Evolutionary conservation across 306 rosid genomes (phyloP).

Genomic region (Adenanthera pavonina): DNA sequence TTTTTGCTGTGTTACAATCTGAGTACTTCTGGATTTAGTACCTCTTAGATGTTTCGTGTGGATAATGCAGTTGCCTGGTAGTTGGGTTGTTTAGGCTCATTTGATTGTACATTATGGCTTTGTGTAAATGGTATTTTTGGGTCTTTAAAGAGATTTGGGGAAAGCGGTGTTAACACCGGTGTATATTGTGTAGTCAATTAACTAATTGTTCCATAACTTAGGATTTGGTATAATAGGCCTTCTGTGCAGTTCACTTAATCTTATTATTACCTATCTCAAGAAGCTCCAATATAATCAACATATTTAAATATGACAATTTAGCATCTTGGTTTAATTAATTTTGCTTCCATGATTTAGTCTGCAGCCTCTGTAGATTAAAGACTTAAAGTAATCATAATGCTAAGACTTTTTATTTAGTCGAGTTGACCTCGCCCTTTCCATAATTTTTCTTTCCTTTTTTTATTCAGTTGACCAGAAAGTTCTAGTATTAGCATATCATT

Average conservation of each 20-base stretch:
- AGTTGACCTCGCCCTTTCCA: neutral
- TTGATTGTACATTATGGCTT: neutral
- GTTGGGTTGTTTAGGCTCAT: neutral
- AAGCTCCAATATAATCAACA: neutral
- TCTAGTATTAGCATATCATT: neutral
- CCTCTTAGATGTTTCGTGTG: neutral
- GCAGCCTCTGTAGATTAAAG: neutral
- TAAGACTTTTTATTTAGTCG: neutral
- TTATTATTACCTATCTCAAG: neutral
- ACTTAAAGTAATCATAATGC: neutral
- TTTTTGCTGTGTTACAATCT: neutral
- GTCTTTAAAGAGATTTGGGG: too few relatives aligned
- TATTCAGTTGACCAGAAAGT: neutral
- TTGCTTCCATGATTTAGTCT: neutral
- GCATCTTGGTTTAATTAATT: neutral
- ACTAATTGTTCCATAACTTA: neutral
- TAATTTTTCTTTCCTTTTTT: neutral
- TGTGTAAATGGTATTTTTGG: too few relatives aligned
- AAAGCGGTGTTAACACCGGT: neutral
- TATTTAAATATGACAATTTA: neutral
- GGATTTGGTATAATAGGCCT: neutral
- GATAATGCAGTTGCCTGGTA: neutral
- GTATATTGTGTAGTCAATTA: too few relatives aligned
- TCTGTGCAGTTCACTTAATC: neutral
- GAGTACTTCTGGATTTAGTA: neutral